Evolutionary conservation across 2,329 filamentous ascomycete genomes (phyloP), one percentile per base, ranked within the genome.

Genomic region (Phyllosticta citrichinensis): DNA sequence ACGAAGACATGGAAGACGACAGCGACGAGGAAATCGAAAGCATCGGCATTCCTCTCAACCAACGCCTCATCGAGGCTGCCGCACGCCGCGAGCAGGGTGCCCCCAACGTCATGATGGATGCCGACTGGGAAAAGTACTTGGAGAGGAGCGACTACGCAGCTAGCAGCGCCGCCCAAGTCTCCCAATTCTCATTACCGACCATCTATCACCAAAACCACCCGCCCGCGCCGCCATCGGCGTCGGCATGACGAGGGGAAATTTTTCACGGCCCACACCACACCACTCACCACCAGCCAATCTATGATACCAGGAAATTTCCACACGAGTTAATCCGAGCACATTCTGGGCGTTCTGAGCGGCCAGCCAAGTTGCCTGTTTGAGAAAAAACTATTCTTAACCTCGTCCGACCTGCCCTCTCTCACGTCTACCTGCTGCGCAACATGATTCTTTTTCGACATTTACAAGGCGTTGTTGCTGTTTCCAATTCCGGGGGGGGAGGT

Each of bases 91-190:
- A 86, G 64, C 81, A 83, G 3, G 85, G 84, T 52, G 53, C 53
- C 11, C 82, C 85, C 64, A 79, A 80, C 17, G 79, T 81, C 55
- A 79, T 83, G 25, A 79, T 89, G 65, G 86, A 89, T 68, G 85
- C 87, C 64, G 85, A 87, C 66, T 89, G 85, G 85, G 87, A 89
- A 71, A 85, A 87, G 70, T 89, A 86, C 82, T 76, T 89, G 63
- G 89, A 89, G 73, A 67, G 85, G 83, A 17, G 8, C 33, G 33
- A 40, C 33, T 40, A 40, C 33, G 33, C 33, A 12, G 33, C 52
- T 81, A 87, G 56, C 86, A 89, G 68, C 79, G 81, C 5, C 86
- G 85, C 61, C 33, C 33, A 40, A 12, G 33, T 40, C 11, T 40
- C 33, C 14, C 33, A 40, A 40, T 40, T 40, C 2, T 40, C 33